Evolutionary conservation across 2,329 filamentous ascomycete species (phyloP).

Genomic region (Aspergillus sp.): DNA sequence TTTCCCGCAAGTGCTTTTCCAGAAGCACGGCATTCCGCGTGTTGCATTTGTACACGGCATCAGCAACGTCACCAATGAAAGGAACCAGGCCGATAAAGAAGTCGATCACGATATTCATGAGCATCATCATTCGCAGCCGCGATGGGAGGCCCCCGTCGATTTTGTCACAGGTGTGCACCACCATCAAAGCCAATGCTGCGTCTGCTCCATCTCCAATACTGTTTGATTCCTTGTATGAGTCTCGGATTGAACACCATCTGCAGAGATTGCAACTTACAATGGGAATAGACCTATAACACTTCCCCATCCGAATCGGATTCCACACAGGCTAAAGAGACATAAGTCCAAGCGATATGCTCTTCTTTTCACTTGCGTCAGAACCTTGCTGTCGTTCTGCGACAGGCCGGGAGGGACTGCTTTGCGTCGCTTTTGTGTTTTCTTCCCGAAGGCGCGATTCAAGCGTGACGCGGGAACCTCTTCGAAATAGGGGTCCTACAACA

Average conservation of each 20-base stretch:
- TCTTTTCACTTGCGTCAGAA: conserved; percentile 83
- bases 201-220: conserved; percentile 77
- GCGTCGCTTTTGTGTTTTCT: conserved; percentile 78
- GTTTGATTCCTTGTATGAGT: not conserved
- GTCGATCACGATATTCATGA: conserved; percentile 68
- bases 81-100: conserved; percentile 54
- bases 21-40: conserved; percentile 50
- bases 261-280: conserved; percentile 60
- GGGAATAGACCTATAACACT: conserved; percentile 83
- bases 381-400: conserved; percentile 74
- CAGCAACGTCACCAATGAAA: conserved; percentile 51
- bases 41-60: conserved; percentile 52
- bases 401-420: conserved; percentile 83
- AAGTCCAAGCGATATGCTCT: conserved; percentile 85
- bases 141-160: conserved; percentile 71
- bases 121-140: conserved; percentile 67
- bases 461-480: conserved; percentile 76
- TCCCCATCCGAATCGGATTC: conserved; percentile 85
- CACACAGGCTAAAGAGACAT: conserved; percentile 76
- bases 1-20: conserved; percentile 47
- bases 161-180: conserved; percentile 70
- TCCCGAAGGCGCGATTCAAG: conserved; percentile 63
- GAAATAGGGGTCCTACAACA: conserved; percentile 79
- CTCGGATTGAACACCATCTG: not conserved
- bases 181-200: conserved; percentile 70